Evolutionary conservation across 2,329 filamentous ascomycete genomes (phyloP).

Genomic region (Ceratocystis lukuohia): DNA sequence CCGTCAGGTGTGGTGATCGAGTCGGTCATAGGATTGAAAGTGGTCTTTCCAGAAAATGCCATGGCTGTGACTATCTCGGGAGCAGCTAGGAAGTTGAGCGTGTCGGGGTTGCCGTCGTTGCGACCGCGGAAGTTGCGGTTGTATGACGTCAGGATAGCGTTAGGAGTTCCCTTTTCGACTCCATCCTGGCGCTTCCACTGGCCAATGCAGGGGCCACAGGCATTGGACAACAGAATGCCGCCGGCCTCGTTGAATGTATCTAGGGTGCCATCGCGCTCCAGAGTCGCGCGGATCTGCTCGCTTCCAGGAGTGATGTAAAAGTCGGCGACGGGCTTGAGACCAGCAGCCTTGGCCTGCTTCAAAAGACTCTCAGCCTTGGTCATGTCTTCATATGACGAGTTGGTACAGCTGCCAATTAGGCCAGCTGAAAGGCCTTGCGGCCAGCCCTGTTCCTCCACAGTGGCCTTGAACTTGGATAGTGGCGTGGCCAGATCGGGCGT

Average conservation of each 20-base stretch:
- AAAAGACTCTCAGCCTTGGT: constrained; percentile 85
- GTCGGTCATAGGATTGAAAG: constrained; percentile 93
- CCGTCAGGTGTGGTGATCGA: constrained; percentile 67
- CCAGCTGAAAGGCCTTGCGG: constrained; percentile 82
- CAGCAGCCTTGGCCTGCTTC: constrained; percentile 79
- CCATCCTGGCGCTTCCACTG: constrained; percentile 91
- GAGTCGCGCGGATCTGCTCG: constrained; percentile 89
- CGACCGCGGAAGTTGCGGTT: constrained; percentile 97
- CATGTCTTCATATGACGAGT: constrained; percentile 99
- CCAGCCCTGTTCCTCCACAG: constrained; percentile 76
- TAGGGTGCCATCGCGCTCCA: constrained; percentile 79
- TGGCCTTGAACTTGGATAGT: constrained; percentile 75
- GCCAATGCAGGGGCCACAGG: constrained; percentile 85
- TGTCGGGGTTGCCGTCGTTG: constrained; percentile 91
- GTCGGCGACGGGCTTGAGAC: constrained; percentile 73
- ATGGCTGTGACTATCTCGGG: constrained; percentile 95
- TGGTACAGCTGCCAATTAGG: constrained; percentile 94
- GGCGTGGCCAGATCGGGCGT: constrained; percentile 92
- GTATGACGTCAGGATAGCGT: constrained; percentile 93
- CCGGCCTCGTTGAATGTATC: constrained; percentile 75
- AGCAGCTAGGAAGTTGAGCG: constrained; percentile 97
- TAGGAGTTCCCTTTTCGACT: constrained; percentile 68
- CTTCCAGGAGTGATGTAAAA: constrained; percentile 96
- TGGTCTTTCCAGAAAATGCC: constrained; percentile 80
- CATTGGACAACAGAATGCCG: constrained; percentile 82